Conservation (phyloP, 352 stramenopile species). For the Chrysophaeum taylorii region DNA sequence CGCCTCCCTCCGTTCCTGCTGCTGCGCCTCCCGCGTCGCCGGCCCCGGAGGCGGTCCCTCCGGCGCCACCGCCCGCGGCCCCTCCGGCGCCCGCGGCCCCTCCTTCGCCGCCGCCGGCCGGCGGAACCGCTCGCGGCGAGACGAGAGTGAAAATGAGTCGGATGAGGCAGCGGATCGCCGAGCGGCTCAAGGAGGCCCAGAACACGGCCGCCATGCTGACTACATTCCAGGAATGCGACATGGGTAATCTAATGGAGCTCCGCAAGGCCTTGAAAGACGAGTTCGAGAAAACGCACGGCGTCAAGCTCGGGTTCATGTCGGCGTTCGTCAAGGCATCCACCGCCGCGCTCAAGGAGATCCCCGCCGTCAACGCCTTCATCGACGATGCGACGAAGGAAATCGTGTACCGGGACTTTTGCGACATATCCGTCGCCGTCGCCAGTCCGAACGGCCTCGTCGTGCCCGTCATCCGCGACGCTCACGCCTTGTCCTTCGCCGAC, state of each 20-base stretch:
- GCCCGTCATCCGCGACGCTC: conserved; percentile 92
- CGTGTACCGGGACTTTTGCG: conserved; percentile 95
- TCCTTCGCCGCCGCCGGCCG: conserved; percentile 30
- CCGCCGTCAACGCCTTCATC: conserved; percentile 93
- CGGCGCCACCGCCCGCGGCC: conserved; percentile 49
- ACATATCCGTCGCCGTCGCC: conserved; percentile 94
- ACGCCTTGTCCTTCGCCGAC: conserved; percentile 86
- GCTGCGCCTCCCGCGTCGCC: conserved; percentile 22
- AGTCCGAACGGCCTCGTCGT: conserved; percentile 88
- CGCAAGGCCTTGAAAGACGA: conserved; percentile 53
- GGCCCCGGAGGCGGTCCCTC: conserved; percentile 19
- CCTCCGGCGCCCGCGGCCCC: conserved; percentile 44
- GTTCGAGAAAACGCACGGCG: conserved; percentile 90
- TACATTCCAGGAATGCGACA: conserved; percentile 97
- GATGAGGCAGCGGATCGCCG: conserved; percentile 83
- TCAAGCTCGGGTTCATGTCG: conserved; percentile 97
- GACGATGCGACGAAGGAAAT: conserved; percentile 96
- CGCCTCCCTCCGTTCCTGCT: too few relatives aligned
- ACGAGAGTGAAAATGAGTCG: conserved; percentile 91
- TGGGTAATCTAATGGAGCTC: conserved; percentile 84
- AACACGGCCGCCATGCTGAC: conserved; percentile 95
- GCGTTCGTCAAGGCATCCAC: conserved; percentile 93
- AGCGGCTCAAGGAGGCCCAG: conserved; percentile 93
- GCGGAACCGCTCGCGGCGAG: conserved; percentile 38
- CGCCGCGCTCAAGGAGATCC: conserved; percentile 78